Evolutionary conservation across 2,329 filamentous ascomycete genomes (phyloP).

Genomic region (Fusarium acutatum): DNA sequence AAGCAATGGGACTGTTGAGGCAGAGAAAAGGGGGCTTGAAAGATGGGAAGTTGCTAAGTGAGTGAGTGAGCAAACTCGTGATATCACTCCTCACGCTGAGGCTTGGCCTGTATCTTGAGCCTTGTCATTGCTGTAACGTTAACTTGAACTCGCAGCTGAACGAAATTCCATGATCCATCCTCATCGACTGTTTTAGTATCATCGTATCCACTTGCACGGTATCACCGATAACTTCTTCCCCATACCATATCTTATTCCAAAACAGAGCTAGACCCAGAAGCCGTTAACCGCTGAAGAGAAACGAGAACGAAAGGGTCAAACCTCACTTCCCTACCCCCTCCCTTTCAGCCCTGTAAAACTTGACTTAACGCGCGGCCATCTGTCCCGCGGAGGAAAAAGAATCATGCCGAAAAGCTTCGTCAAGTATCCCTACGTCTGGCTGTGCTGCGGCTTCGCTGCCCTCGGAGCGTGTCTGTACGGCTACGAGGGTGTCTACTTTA

Average conservation of each 20-base stretch:
- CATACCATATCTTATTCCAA: background rate
- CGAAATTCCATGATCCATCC: background rate
- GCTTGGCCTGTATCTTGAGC: background rate
- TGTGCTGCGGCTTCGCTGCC: conserved; percentile 48
- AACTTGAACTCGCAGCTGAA: background rate
- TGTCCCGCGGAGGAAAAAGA: background rate
- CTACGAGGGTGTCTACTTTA: conserved; percentile 49
- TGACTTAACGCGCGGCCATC: background rate
- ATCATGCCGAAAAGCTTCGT: conserved; percentile 26
- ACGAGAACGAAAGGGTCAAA: background rate
- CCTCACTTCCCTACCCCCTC: background rate
- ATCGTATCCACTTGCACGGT: background rate
- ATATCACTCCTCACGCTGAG: background rate
- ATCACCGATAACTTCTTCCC: background rate
- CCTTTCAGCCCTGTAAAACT: conserved; percentile 16
- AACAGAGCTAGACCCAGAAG: conserved; percentile 1
- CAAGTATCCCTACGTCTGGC: conserved; percentile 43
- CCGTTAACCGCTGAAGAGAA: background rate
- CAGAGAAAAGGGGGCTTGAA: background rate
- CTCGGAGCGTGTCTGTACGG: conserved; percentile 50
- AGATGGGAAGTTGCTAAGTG: background rate
- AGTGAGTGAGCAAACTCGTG: background rate
- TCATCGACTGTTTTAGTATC: background rate
- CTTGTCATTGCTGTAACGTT: background rate
- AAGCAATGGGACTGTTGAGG: background rate